A percentile compares a stretch with the other conserved stretches of the same genome.
Conservation (phyloP, 139 green algal genomes). For the Chlamydomonas schloesseri region DNA sequence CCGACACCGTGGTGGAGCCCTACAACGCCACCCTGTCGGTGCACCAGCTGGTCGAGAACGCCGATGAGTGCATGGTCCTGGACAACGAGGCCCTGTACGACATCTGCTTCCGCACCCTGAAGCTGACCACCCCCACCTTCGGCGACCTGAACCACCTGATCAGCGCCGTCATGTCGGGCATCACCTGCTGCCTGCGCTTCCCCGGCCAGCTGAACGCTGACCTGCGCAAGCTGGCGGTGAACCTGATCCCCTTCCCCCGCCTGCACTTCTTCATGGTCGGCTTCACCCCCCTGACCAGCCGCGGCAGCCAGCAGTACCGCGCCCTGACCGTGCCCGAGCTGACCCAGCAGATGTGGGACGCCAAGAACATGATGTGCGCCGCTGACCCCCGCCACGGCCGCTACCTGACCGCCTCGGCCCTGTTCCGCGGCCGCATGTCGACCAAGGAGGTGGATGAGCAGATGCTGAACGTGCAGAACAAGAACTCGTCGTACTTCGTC, state of each 20-base stretch:
- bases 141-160: slow-evolving; percentile 97
- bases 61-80: slow-evolving; percentile 94
- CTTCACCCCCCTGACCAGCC: slow-evolving; percentile 93
- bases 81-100: slow-evolving; percentile 88
- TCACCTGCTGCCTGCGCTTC: slow-evolving; percentile 97
- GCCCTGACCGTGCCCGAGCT: slow-evolving; percentile 93
- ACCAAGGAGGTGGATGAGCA: slow-evolving; percentile 95
- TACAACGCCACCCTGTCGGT: slow-evolving; percentile 99
- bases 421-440: slow-evolving; percentile 90
- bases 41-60: slow-evolving; percentile 97
- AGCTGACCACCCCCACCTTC: slow-evolving; percentile 96
- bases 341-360: slow-evolving; percentile 98
- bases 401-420: slow-evolving; percentile 93
- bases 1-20: slow-evolving; percentile 99
- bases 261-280: slow-evolving; percentile 99
- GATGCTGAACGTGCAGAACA: slow-evolving; percentile 99
- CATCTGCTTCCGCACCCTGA: slow-evolving; percentile 98
- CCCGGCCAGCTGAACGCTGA: slow-evolving; percentile 95
- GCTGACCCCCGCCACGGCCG: slow-evolving; percentile 95
- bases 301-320: slow-evolving; percentile 94
- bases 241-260: slow-evolving; percentile 95
- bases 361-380: slow-evolving; percentile 99
- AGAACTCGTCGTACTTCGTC: slow-evolving; percentile 98
- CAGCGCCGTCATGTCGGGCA: slow-evolving; percentile 92
- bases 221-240: slow-evolving; percentile 93